These are phyloP conservation scores for Solanum chiquidenum DNA, from an alignment of 257 asterid species.

Conservation along the genomic window DNA sequence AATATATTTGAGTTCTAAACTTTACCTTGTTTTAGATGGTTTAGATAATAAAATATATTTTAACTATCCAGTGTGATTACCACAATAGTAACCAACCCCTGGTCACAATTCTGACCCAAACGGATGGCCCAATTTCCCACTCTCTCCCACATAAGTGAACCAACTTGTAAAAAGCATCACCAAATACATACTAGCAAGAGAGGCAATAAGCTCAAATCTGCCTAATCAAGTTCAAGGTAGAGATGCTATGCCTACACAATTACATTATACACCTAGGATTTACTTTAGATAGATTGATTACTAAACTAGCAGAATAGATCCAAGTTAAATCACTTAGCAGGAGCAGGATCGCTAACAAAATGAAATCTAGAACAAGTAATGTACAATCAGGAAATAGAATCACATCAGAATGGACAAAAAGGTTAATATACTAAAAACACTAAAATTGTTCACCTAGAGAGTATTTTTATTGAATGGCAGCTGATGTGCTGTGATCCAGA, in stretches of 20 bases:
- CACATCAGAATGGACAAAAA: not conserved
- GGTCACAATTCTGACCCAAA: conserved; percentile 68
- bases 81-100: not conserved
- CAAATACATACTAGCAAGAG: conserved; percentile 80
- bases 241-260: not conserved
- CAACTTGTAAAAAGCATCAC: conserved; percentile 84
- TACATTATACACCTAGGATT: not conserved
- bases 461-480: not conserved
- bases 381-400: not conserved
- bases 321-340: not conserved
- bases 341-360: not conserved
- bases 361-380: not conserved
- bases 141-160: conserved; percentile 91
- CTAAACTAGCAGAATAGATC: not conserved
- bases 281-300: not conserved
- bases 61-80: no score
- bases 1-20: not conserved
- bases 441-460: not conserved
- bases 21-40: no score
- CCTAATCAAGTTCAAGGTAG: not conserved
- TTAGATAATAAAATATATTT: no score
- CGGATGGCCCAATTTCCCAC: conserved; percentile 84
- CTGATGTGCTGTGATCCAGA: not conserved
- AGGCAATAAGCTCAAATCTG: conserved; percentile 28
- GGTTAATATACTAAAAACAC: not conserved